Percentiles rank a stretch among this genome's conserved stretches.
Evolutionary conservation across 2,329 filamentous ascomycete genomes (phyloP).

Genomic region (Cercospora janseana): DNA sequence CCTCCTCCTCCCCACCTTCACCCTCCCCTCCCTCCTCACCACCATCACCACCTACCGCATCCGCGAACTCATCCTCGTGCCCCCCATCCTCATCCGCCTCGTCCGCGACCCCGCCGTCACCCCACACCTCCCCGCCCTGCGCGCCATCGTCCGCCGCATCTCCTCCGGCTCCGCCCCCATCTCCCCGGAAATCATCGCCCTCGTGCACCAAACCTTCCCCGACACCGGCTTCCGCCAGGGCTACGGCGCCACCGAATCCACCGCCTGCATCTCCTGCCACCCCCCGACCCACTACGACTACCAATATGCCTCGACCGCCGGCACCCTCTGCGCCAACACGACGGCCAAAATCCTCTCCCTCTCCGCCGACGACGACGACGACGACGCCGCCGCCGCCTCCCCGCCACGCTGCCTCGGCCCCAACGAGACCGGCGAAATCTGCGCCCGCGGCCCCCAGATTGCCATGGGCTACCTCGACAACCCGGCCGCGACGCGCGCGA

Average conservation of each 20-base stretch:
- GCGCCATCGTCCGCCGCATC: slow-evolving; percentile 50
- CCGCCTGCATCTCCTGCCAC: slow-evolving; percentile 61
- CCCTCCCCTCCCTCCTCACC: slow-evolving; percentile 56
- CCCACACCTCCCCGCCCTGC: slow-evolving; percentile 55
- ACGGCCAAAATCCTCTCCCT: slow-evolving; percentile 59
- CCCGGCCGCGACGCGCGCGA: slow-evolving; percentile 39
- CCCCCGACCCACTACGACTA: slow-evolving; percentile 57
- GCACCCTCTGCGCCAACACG: slow-evolving; percentile 57
- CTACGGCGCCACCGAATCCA: slow-evolving; percentile 68
- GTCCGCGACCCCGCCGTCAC: slow-evolving; percentile 55
- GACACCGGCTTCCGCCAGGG: slow-evolving; percentile 62
- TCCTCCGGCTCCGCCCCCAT: slow-evolving; percentile 61
- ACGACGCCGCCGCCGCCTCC: too few relatives aligned
- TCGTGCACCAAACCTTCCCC: slow-evolving; percentile 56
- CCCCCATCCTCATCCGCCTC: slow-evolving; percentile 60
- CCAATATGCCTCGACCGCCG: slow-evolving; percentile 56
- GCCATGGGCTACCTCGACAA: slow-evolving; percentile 41
- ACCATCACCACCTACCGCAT: slow-evolving; percentile 53
- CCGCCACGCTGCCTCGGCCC: slow-evolving; percentile 47
- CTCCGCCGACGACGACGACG: too few relatives aligned
- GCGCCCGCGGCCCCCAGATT: slow-evolving; percentile 39
- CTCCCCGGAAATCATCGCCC: slow-evolving; percentile 55
- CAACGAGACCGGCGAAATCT: slow-evolving; percentile 52
- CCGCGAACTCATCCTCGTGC: slow-evolving; percentile 57
- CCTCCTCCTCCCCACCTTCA: slow-evolving; percentile 62